These are phyloP conservation scores for Jackrogersella minutella DNA, from an alignment of 495 filamentous ascomycete genomes.

Conservation along the genomic window DNA sequence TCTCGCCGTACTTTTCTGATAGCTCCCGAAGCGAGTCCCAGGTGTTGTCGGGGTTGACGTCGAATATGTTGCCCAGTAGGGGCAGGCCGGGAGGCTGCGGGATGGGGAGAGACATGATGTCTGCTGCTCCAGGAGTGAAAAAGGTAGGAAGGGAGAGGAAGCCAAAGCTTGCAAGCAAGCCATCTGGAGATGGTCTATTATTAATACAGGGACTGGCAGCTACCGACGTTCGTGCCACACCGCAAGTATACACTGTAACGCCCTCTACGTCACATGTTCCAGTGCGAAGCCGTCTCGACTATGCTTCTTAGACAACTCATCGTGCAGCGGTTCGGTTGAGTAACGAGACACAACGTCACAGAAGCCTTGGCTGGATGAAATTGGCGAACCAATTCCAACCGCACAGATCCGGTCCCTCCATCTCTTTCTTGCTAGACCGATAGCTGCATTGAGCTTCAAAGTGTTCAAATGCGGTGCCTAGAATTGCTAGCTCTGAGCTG, in stretches of 20 bases:
- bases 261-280: slow-evolving; percentile 30
- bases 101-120: slow-evolving; percentile 58
- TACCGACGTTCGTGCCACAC: slow-evolving; percentile 9
- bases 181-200: slow-evolving; percentile 15
- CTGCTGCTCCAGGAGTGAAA: neutral
- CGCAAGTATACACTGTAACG: slow-evolving; percentile 18
- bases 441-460: neutral
- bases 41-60: slow-evolving; percentile 67
- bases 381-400: neutral
- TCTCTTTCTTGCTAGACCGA: too few relatives aligned
- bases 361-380: neutral
- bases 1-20: slow-evolving; percentile 72
- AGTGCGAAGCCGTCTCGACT: slow-evolving; percentile 12
- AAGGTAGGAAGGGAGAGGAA: neutral
- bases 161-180: neutral
- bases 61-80: slow-evolving; percentile 71
- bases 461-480: neutral
- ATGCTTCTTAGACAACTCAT: slow-evolving; percentile 24
- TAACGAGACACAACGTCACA: slow-evolving; percentile 14
- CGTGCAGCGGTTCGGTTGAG: slow-evolving; percentile 30
- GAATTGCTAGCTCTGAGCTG: neutral
- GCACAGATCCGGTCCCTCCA: neutral
- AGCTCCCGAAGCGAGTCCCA: slow-evolving; percentile 69
- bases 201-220: slow-evolving; percentile 14
- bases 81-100: slow-evolving; percentile 73